Evolutionary conservation across 1,284 basidiomycete genomes (phyloP), one percentile per base, ranked within the genome.

Genomic region (Pseudozyma tsukubaensis): DNA sequence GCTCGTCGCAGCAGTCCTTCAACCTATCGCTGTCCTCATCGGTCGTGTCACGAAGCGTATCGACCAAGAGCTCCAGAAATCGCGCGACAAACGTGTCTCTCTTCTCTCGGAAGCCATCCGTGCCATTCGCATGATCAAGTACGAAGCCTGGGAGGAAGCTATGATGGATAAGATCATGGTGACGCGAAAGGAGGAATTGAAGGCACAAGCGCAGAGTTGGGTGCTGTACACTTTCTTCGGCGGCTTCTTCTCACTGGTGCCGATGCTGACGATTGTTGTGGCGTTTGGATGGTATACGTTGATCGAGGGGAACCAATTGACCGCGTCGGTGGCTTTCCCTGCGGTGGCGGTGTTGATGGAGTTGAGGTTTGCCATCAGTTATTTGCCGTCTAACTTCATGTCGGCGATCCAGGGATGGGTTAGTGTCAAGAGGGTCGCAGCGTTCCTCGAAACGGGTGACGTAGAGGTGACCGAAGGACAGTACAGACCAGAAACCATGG

Each of bases 341-440:
- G 64, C 76, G 2, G 61, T 75, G 11, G 60, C 72, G 14, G 64
- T 69, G 36, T 35, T 77, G 40, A 45, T 59, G n/a, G 68, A 73
- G 50, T 45, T 77, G 34, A 49, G 68, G 11, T 72, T 45, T 12
- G 66, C 76, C 3, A 53, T 75, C 2, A 75, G 56, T 21, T 58
- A 70, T 21, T 37, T 77, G 37, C 76, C 76, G 1, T 60, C 44
- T 37, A 62, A 59, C 43, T 61, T 77, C 35, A 34, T 66, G 32
- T 54, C 19, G 6, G 54, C 81, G 6, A 73, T 86, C 7, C 83
- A 93, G 88, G 89, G 91, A 0, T 88, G 89, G 39, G 91, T 95
- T 1, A 89, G 92, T 0, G 83, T 94, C 35, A 88, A 92, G 57
- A 91, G 94, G 53, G 92, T 95, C 53, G 88, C 91, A 12, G 89